These are phyloP conservation scores for Leishmania gerbilli DNA, from an alignment of 208 protist species.

Conservation along the genomic window DNA sequence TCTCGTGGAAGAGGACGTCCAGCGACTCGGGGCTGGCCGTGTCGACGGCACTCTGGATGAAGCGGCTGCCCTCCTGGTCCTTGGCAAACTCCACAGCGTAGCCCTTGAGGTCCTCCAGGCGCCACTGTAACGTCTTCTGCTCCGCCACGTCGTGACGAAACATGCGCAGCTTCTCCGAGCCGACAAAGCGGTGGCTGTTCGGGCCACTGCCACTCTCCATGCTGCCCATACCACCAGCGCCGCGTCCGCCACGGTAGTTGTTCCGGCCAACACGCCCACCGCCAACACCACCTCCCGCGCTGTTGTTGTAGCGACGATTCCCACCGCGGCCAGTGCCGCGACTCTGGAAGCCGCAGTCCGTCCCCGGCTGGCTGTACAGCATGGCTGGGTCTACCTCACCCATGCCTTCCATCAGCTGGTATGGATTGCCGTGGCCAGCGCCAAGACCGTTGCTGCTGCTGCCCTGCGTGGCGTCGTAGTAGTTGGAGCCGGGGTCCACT, in stretches of 20 bases:
- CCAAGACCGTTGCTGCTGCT: slow-evolving; percentile 19
- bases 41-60: slow-evolving; percentile 97
- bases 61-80: slow-evolving; percentile 98
- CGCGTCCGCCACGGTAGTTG: slow-evolving; percentile 26
- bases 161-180: slow-evolving; percentile 68
- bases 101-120: slow-evolving; percentile 85
- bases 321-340: slow-evolving; percentile 26
- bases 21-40: slow-evolving; percentile 80
- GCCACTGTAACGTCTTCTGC: slow-evolving; percentile 54
- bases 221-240: slow-evolving; percentile 33
- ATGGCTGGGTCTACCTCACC: slow-evolving; percentile 17
- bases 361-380: slow-evolving; percentile 21
- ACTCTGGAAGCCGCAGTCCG: slow-evolving; percentile 19
- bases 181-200: slow-evolving; percentile 37
- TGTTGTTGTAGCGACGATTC: slow-evolving; percentile 19
- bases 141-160: slow-evolving; percentile 63
- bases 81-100: slow-evolving; percentile 95
- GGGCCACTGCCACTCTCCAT: slow-evolving; percentile 31
- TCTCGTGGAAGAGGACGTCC: slow-evolving; percentile 92
- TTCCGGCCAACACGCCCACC: slow-evolving; percentile 15
- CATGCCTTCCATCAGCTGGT: slow-evolving; percentile 32
- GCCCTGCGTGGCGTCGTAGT: slow-evolving; percentile 32
- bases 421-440: slow-evolving; percentile 15
- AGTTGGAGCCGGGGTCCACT: slow-evolving; percentile 17
- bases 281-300: neutral